A percentile compares a stretch with the other conserved stretches of the same genome.
phyloP scores from a whole-genome alignment of 2,329 filamentous ascomycete species.

The Simplicillium sp. region DNA sequence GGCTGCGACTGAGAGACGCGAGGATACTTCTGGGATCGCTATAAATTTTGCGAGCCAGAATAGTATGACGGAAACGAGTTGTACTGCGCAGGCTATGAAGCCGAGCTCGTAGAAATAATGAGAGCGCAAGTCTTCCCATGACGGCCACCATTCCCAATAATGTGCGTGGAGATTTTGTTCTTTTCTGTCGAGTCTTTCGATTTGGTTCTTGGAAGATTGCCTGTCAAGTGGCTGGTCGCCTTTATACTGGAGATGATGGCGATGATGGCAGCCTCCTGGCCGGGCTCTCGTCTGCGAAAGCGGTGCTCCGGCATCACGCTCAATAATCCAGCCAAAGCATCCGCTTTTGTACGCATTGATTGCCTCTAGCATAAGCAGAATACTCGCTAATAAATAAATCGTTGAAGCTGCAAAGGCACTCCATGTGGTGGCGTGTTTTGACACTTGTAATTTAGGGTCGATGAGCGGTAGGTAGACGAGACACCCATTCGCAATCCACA shows the following conservation, averaged over 20 bases:
- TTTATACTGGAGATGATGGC: not conserved
- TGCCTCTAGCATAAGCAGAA: slow-evolving; percentile 4
- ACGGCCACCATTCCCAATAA: slow-evolving; percentile 2
- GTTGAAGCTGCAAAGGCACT: slow-evolving; percentile 4
- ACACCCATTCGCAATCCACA: slow-evolving; percentile 4
- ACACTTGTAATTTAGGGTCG: not conserved
- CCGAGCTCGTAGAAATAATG: slow-evolving; percentile 42
- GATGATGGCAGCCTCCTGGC: slow-evolving; percentile 1
- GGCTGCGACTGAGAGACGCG: slow-evolving; percentile 34
- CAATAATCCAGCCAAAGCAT: slow-evolving; percentile 6
- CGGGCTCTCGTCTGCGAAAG: not conserved
- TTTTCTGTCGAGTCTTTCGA: not conserved
- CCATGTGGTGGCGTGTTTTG: not conserved
- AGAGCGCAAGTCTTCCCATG: slow-evolving; percentile 2
- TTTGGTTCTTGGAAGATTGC: not conserved
- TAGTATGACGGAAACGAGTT: slow-evolving; percentile 49
- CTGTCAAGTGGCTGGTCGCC: not conserved
- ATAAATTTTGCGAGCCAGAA: slow-evolving; percentile 38
- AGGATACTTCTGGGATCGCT: slow-evolving; percentile 45
- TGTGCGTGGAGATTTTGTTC: not conserved
- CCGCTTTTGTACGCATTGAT: slow-evolving; percentile 2
- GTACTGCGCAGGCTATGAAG: slow-evolving; percentile 48
- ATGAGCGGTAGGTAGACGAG: not conserved
- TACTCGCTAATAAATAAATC: not conserved
- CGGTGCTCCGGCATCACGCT: not conserved